Percentiles rank a stretch among this genome's conserved stretches.
Evolutionary conservation across 148 eudicot genomes (phyloP).

Genomic region (Pouteria glomerata): DNA sequence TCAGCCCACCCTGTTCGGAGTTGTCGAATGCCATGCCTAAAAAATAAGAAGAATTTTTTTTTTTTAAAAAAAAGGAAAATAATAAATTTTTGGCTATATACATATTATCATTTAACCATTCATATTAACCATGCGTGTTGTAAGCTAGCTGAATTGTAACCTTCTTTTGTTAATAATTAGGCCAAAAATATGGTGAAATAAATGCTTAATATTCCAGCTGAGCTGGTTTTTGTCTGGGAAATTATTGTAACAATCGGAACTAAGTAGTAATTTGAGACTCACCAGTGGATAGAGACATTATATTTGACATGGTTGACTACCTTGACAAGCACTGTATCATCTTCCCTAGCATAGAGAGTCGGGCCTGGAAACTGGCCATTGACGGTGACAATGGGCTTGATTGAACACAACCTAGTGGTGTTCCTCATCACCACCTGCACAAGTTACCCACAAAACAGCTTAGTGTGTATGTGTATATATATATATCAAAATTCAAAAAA

Average conservation of each 20-base stretch:
- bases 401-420: conserved; percentile 35
- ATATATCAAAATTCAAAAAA: background rate
- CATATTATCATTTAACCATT: background rate
- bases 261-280: conserved; percentile 4
- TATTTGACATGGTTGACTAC: conserved; percentile 49
- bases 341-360: conserved; percentile 49
- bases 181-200: too few species aligned
- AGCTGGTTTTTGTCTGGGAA: too few species aligned
- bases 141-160: too few species aligned
- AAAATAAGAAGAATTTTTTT: background rate
- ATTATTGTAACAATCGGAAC: too few species aligned
- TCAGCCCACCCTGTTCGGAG: conserved; percentile 56
- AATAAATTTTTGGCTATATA: background rate
- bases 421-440: conserved; percentile 46
- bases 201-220: too few species aligned
- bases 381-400: conserved; percentile 43
- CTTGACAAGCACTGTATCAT: conserved; percentile 40
- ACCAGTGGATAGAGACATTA: conserved; percentile 56
- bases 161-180: too few species aligned
- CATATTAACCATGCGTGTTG: too few species aligned
- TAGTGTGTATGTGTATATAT: background rate
- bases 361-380: conserved; percentile 54
- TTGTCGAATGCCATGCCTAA: conserved; percentile 55
- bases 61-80: background rate
- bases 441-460: background rate